These are phyloP conservation scores for Rubia tinctorum DNA, from an alignment of 305 asterid genomes.

Conservation along the genomic window DNA sequence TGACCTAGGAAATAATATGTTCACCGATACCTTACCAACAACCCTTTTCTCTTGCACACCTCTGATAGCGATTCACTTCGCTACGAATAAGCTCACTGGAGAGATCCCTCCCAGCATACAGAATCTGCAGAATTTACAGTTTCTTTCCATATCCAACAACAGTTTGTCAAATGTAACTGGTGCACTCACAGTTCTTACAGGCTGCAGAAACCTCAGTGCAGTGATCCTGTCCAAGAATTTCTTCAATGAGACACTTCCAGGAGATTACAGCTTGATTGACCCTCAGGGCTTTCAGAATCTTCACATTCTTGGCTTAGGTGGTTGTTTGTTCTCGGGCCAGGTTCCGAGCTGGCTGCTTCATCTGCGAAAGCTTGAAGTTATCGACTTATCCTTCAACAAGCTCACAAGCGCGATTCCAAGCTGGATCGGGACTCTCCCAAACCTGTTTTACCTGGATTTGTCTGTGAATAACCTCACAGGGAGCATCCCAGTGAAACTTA, in stretches of 20 bases:
- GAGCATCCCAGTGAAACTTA: conserved; percentile 56
- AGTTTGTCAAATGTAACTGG: conserved; percentile 56
- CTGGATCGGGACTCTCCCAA: conserved; percentile 61
- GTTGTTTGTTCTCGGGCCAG: conserved; percentile 60
- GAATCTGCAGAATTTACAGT: conserved; percentile 58
- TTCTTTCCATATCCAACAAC: conserved; percentile 86
- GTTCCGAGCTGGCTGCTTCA: conserved; percentile 64
- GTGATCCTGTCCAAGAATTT: conserved; percentile 68
- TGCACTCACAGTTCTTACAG: conserved; percentile 56
- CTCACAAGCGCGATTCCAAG: conserved; percentile 65
- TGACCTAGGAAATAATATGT: conserved; percentile 78
- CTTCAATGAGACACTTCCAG: conserved; percentile 58
- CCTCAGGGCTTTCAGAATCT: conserved; percentile 46
- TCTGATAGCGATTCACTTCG: conserved; percentile 72
- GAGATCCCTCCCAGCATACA: conserved; percentile 53
- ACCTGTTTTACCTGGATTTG: conserved; percentile 88
- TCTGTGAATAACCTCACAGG: conserved; percentile 63
- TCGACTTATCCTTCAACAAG: conserved; percentile 62
- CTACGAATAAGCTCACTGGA: conserved; percentile 62
- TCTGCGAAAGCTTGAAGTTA: conserved; percentile 62
- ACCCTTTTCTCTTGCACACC: conserved; percentile 66
- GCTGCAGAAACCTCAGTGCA: conserved; percentile 70
- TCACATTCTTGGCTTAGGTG: conserved; percentile 73
- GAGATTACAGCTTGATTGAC: conserved; percentile 31
- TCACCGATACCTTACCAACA: conserved; percentile 62